Conservation (phyloP, 2,329 filamentous ascomycete genomes). For the Aspergillus vadensis region DNA sequence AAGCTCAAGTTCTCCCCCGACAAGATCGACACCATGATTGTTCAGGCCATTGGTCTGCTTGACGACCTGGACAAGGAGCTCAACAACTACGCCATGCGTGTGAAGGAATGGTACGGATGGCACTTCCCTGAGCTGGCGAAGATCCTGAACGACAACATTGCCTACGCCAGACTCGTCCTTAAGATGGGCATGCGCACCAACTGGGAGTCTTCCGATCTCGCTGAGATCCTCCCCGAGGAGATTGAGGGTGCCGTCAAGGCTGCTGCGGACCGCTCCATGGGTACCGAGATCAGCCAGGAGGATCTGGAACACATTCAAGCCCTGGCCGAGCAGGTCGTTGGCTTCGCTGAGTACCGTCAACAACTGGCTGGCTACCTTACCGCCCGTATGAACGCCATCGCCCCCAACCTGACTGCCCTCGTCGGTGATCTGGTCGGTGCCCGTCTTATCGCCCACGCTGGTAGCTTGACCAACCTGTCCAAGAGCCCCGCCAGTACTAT, state of each 20-base stretch:
- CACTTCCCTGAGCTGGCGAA: conserved; percentile 98
- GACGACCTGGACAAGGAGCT: conserved; percentile 98
- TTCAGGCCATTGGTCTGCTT: conserved; percentile 89
- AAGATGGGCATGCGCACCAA: conserved; percentile 87
- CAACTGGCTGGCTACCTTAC: conserved; percentile 88
- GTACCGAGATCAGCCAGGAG: conserved; percentile 90
- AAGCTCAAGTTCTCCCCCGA: conserved; percentile 98
- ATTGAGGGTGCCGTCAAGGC: conserved; percentile 89
- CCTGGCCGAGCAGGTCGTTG: conserved; percentile 89
- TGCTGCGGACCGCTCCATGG: conserved; percentile 96
- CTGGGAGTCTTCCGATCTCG: conserved; percentile 73
- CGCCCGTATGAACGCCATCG: conserved; percentile 93
- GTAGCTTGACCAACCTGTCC: conserved; percentile 90
- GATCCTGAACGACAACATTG: conserved; percentile 95
- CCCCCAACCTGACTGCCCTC: conserved; percentile 90
- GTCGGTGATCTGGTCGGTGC: conserved; percentile 93
- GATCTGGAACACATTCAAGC: conserved; percentile 92
- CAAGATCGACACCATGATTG: conserved; percentile 99
- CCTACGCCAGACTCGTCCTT: conserved; percentile 85
- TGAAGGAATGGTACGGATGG: conserved; percentile 99
- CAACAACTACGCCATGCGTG: conserved; percentile 97
- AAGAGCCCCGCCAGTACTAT: conserved; percentile 95
- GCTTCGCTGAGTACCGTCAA: conserved; percentile 85
- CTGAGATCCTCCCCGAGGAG: conserved; percentile 91
- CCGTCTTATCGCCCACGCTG: conserved; percentile 89